Conservation (phyloP, 352 stramenopile genomes). For the Thalassiosira gravida region DNA sequence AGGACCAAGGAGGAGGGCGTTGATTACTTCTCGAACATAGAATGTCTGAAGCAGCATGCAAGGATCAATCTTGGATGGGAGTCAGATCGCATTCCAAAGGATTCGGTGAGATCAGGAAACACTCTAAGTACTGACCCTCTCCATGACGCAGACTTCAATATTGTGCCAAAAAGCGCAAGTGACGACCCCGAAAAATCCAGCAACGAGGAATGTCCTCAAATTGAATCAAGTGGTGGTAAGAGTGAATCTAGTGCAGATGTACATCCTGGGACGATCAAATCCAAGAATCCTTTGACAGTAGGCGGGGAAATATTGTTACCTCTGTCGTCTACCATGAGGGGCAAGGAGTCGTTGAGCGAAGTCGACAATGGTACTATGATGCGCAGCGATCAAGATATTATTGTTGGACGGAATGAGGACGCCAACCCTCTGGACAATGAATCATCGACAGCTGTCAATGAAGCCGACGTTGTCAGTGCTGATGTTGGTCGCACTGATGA, state of each 20-base stretch:
- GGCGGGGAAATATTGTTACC: background rate
- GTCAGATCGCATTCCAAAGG: constrained; percentile 8
- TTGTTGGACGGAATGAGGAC: background rate
- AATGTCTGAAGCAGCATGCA: constrained; percentile 45
- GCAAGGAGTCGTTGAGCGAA: background rate
- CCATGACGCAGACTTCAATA: too few relatives aligned
- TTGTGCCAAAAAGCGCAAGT: too few relatives aligned
- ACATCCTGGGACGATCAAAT: background rate
- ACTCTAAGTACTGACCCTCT: too few relatives aligned
- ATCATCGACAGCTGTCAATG: background rate
- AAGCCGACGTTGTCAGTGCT: background rate
- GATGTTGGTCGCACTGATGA: background rate
- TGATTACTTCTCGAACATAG: constrained; percentile 47
- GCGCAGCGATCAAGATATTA: background rate
- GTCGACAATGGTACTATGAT: background rate
- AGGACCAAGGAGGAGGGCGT: constrained; percentile 18
- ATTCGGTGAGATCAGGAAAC: too few relatives aligned
- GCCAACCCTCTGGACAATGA: background rate
- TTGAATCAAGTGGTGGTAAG: background rate
- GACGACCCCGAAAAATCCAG: background rate
- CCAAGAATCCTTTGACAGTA: background rate
- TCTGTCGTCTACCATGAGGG: background rate
- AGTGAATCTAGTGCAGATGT: background rate
- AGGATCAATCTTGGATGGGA: constrained; percentile 39
- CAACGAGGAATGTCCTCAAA: background rate